Conservation (phyloP, 2,329 filamentous ascomycete species). For the Leptographium lundbergii region DNA sequence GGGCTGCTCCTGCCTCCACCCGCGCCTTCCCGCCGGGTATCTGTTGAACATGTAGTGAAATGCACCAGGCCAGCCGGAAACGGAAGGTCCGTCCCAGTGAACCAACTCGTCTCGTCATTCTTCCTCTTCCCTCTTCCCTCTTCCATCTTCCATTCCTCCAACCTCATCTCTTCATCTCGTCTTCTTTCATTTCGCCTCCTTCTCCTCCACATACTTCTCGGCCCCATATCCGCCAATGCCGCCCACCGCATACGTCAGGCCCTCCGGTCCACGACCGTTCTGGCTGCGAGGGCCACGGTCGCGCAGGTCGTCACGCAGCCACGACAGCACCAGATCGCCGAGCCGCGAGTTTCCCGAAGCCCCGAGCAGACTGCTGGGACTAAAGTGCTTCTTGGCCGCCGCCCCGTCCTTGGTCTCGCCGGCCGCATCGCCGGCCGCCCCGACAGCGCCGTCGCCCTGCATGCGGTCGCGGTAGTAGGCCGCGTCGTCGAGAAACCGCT, state of each 20-base stretch:
- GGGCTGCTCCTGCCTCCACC: neutral
- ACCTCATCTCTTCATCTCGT: neutral
- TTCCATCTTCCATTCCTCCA: neutral
- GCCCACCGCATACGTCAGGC: slow-evolving; percentile 46
- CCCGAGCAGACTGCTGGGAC: slow-evolving; percentile 5
- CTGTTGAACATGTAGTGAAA: neutral
- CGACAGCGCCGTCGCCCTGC: neutral
- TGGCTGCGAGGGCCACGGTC: slow-evolving; percentile 65
- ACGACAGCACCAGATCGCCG: slow-evolving; percentile 76
- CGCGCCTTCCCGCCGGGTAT: neutral
- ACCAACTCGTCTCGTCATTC: neutral
- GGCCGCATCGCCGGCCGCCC: slow-evolving; percentile 19
- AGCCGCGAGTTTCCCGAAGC: slow-evolving; percentile 65
- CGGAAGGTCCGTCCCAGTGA: neutral
- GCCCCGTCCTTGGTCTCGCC: slow-evolving; percentile 7
- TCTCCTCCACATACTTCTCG: slow-evolving; percentile 21
- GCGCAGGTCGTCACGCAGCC: slow-evolving; percentile 70
- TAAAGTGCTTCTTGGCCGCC: neutral
- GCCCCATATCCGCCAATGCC: slow-evolving; percentile 45
- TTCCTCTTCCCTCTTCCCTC: neutral
- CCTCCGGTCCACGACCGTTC: slow-evolving; percentile 42
- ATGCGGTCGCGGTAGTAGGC: slow-evolving; percentile 8
- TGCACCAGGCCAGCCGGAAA: neutral
- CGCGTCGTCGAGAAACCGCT: slow-evolving; percentile 43
- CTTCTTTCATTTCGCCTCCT: neutral